Evolutionary conservation across 208 protist genomes (phyloP), one percentile per base, ranked within the genome.

Genomic region (Leishmania mexicana): DNA sequence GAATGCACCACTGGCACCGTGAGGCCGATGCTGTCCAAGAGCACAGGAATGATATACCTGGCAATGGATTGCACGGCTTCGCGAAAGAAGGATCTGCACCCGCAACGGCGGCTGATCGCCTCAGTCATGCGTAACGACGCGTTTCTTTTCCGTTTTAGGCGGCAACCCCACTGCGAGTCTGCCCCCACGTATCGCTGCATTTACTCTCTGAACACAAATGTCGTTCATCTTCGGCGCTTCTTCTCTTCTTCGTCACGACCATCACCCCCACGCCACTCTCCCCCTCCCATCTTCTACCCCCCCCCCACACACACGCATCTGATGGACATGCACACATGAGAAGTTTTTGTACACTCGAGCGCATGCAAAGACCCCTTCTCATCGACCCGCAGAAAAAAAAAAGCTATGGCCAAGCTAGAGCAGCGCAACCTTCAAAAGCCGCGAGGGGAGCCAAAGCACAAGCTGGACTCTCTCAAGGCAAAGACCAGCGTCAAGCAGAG

Each of bases 361-460:
- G 51, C 47, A 53, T 53, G 21, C 21, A 74, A 13, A 74, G 42
- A 74, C 17, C 8, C n/a, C 24, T 1, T 28, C 35, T 31, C 51
- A 57, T 24, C n/a, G n/a, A 7, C 51, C 19, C 7, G 3, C 15
- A 2, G 4, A 4, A 35, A 15, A 40, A 28, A 49, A 15, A 13
- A 28, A 42, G 38, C 1, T 6, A 97, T 97, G 94, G 92, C 79
- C 17, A 84, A 79, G 38, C 75, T 96, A 70, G 89, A 97, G 70
- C 83, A 92, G 71, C 91, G 94, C 21, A 86, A 89, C 42, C 92
- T 97, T 35, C 68, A 78, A 42, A 96, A 96, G 84, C 54, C 76
- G 13, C 77, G 64, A 24, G 83, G 92, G 1, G 89, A 89, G 86
- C 93, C 95, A 58, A 92, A 88, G 74, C 83, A 89, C 53, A 83